Base-by-base conservation (phyloP, 768 basidiomycete species). In the Lactifluus piperatus region DNA sequence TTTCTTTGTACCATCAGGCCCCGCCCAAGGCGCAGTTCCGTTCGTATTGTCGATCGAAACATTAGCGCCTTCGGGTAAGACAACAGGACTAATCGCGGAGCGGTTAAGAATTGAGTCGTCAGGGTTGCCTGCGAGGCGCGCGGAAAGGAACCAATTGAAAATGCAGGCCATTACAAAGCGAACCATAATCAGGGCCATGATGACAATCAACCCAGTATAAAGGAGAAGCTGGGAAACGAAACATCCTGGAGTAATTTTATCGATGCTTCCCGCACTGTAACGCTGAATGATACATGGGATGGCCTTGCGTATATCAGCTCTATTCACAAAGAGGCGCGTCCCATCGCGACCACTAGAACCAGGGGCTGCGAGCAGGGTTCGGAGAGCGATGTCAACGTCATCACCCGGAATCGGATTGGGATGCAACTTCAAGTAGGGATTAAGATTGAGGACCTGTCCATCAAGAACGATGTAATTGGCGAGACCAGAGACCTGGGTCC, bases 21-120 rank as follows among this genome's bases (percentile, higher is more conserved):
- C 82, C 2, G 91, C 86, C 95, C 95, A 99, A 11, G 95, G 95
- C 7, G 95, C 95, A 4, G 93, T 94, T 13, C 97, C 95, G 51
- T 84, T 84, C 64, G 74, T 81, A 72, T 95, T 97, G 74, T 94
- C 85, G 62, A 98, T 75, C n/a, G 92, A 87, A 58, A 95, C 72
- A 69, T 95, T 98, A 47, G 97, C 95, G 32, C 97, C 95, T 70
- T 88, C 92, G 3, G 95, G 95, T 82, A 99, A 82, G 60, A 99
- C 95, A 1, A 91, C 90, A 18, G 95, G 95, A 67, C 89, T 92
- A 70, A 99, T 91, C 51, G 84, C 95, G 14, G 85, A 82, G 45
- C 91, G 80, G 63, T 86, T 84, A 36, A 97, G 77, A 52, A 91
- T 79, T 59, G 79, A 79, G 61, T 71, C 83, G 61, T 80, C 80